Base-by-base conservation (phyloP, 768 basidiomycete species). In the Lactarius akahatsu region DNA sequence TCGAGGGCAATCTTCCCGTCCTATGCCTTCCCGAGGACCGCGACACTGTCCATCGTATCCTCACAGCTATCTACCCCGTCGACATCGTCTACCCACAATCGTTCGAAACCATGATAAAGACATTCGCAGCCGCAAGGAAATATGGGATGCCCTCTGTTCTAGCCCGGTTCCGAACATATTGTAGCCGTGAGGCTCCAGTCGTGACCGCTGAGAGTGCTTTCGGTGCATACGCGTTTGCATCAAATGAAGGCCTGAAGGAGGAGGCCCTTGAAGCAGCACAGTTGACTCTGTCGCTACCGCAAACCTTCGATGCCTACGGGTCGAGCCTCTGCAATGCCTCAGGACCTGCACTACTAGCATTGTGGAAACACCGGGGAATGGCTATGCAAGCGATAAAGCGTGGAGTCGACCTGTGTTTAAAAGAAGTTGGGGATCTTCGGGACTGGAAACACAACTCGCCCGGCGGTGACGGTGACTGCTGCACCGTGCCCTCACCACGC, bases 31-130 rank as follows among this genome's bases (percentile, higher is more conserved):
- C 30, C 26, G 57, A 65, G 28, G 62, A 67, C 20, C 23, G 50
- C 30, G 61, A 67, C 10, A 67, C 66, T 23, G 1, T 66, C 10
- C 65, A 66, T 6, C 45, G 62, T 43, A 47, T 59, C n/a, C 62
- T 65, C 16, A 59, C 66, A 3, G 43, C 43, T 34, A 59, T 66
- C 30, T 66, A 67, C 63, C 63, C 63, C 5, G 50, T 47, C 40
- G 52, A 63, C 20, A 36, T 67, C 13, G 47, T 38, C 45, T 59
- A 64, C 32, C 64, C 66, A 18, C 57, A 15, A 10, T 57, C 66
- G 11, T 28, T 59, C 20, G 64, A 67, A 28, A 16, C 36, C 11
- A 38, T 38, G 20, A 45, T 66, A 18, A 57, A 47, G 45, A 62
- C 28, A 28, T 50, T 16, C 38, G 47, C 61, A 3, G 54, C 59